Percentiles rank a stretch among this genome's conserved stretches.
Conservation (phyloP, 306 rosid species). For the Urtica urens region DNA sequence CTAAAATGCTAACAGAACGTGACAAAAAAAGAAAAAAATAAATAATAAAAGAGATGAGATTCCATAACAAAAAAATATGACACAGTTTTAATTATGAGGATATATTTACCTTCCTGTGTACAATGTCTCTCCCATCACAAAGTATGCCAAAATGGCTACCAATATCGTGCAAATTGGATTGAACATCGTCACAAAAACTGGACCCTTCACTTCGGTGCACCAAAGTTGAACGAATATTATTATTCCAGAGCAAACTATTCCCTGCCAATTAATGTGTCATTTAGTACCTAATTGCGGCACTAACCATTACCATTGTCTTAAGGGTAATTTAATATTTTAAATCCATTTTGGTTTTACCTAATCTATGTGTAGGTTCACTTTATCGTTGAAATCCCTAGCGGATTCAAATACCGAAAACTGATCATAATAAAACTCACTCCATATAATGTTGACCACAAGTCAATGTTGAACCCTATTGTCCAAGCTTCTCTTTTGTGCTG, state of each 20-base stretch:
- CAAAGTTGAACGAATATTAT: constrained; percentile 51
- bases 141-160: constrained; percentile 63
- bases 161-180: constrained; percentile 50
- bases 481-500: constrained; percentile 52
- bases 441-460: constrained; percentile 57
- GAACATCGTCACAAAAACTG: constrained; percentile 76
- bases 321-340: too few species aligned
- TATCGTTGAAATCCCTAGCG: too few species aligned
- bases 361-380: too few species aligned
- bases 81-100: too few species aligned
- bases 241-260: constrained; percentile 43
- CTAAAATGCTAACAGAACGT: constrained; percentile 68
- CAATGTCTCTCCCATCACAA: constrained; percentile 71
- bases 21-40: constrained; percentile 6
- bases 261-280: too few species aligned
- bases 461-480: constrained; percentile 51
- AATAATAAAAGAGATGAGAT: too few species aligned
- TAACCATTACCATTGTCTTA: too few species aligned
- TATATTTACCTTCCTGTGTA: constrained; percentile 48
- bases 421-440: constrained; percentile 60
- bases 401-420: too few species aligned
- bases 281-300: too few species aligned
- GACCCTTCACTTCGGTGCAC: constrained; percentile 69
- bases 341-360: too few species aligned
- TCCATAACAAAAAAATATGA: too few species aligned